These are phyloP conservation scores for Babesia bigemina DNA, from an alignment of 169 alveolate species.

Conservation along the genomic window DNA sequence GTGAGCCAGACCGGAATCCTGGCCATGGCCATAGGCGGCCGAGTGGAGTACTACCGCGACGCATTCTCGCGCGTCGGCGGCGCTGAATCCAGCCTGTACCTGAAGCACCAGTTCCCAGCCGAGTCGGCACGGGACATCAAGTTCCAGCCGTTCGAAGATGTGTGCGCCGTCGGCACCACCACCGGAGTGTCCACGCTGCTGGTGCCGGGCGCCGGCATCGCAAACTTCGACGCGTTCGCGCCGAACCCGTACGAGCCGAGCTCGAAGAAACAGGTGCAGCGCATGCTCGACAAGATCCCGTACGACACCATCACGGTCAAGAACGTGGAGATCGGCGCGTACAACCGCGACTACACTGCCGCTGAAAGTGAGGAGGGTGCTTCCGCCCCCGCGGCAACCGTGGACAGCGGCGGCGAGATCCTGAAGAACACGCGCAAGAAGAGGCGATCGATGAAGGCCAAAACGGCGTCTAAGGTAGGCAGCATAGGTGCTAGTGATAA, in stretches of 20 bases:
- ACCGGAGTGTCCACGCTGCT: slow-evolving; percentile 86
- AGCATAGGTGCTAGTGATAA: background rate
- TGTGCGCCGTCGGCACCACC: slow-evolving; percentile 90
- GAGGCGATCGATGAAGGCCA: slow-evolving; percentile 26
- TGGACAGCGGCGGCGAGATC: slow-evolving; percentile 29
- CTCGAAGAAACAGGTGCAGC: slow-evolving; percentile 87
- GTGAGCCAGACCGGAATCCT: slow-evolving; percentile 65
- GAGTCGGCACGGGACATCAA: slow-evolving; percentile 76
- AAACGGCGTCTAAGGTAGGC: slow-evolving; percentile 61
- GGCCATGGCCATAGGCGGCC: slow-evolving; percentile 57
- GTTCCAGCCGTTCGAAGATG: slow-evolving; percentile 94
- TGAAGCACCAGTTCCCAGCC: slow-evolving; percentile 70
- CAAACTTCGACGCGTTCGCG: slow-evolving; percentile 89
- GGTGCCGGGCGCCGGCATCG: slow-evolving; percentile 94
- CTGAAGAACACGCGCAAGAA: slow-evolving; percentile 40
- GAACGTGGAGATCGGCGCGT: slow-evolving; percentile 84
- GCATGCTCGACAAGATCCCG: slow-evolving; percentile 90
- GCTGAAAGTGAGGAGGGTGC: slow-evolving; percentile 2
- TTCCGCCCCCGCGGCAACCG: background rate
- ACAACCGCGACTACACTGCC: slow-evolving; percentile 37
- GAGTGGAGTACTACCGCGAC: slow-evolving; percentile 54
- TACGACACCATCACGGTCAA: slow-evolving; percentile 89
- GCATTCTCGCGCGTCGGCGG: slow-evolving; percentile 43
- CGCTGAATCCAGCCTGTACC: slow-evolving; percentile 61
- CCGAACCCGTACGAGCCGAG: slow-evolving; percentile 80